Evolutionary conservation across 2,329 filamentous ascomycete species (phyloP).

Genomic region (Monilinia aucupariae): DNA sequence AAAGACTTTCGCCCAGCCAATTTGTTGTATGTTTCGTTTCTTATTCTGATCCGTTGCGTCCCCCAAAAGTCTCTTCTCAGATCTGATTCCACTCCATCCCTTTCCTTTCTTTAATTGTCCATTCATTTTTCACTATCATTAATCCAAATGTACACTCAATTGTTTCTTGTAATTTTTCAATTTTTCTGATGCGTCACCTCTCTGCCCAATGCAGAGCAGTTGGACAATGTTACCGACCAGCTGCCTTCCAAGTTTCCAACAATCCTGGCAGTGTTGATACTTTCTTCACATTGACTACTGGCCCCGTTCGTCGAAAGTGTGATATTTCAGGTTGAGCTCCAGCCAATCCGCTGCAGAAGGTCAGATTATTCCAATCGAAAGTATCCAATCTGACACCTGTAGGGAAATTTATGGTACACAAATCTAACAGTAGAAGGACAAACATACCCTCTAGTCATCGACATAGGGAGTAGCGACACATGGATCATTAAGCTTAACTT

Average conservation of each 20-base stretch:
- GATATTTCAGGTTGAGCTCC: not conserved
- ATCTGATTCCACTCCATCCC: not conserved
- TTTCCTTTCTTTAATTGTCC: not conserved
- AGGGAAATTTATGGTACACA: conserved; percentile 8
- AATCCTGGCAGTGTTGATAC: not conserved
- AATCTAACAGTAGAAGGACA: conserved; percentile 14
- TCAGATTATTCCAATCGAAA: not conserved
- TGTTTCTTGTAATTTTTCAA: not conserved
- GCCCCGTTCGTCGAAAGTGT: not conserved
- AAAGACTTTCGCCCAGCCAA: not conserved
- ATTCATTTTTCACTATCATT: not conserved
- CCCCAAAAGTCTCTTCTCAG: not conserved
- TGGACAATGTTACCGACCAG: conserved; percentile 1
- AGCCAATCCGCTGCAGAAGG: not conserved
- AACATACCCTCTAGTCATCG: conserved; percentile 34
- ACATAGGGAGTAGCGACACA: conserved; percentile 45
- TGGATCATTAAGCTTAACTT: conserved; percentile 39
- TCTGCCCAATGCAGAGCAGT: not conserved
- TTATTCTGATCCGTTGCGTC: not conserved
- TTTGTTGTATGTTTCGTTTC: not conserved
- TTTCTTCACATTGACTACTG: not conserved
- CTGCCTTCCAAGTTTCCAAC: not conserved
- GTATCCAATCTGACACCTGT: not conserved
- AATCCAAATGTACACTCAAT: not conserved
- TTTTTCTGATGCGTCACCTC: not conserved